Evolutionary conservation across 345 rosid genomes (phyloP).

Genomic region (Eucalyptus caleyi): DNA sequence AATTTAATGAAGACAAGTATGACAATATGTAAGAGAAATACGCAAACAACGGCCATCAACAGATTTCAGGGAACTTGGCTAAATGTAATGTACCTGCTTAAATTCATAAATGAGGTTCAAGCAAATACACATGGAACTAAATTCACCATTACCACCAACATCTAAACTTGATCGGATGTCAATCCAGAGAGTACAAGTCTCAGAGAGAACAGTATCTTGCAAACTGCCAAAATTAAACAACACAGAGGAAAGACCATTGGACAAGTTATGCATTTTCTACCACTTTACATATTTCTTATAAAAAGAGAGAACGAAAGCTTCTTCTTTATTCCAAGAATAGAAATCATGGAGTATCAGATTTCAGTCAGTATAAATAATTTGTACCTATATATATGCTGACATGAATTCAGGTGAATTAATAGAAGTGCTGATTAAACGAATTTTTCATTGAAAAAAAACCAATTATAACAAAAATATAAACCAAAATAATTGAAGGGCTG

Average conservation of each 20-base stretch:
- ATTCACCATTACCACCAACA: not conserved
- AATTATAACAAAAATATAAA: not conserved
- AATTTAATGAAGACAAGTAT: not conserved
- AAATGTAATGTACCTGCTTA: not conserved
- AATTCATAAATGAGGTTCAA: not conserved
- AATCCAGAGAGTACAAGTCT: not conserved
- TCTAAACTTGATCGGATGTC: not conserved
- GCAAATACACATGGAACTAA: not conserved
- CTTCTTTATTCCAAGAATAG: not conserved
- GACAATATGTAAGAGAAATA: not conserved
- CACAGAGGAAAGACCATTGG: not conserved
- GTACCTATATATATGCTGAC: not conserved
- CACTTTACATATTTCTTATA: not conserved
- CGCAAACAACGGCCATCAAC: not conserved
- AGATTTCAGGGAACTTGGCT: not conserved
- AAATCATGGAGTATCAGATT: not conserved
- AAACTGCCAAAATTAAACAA: not conserved
- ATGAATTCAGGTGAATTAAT: not conserved
- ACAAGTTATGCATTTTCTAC: not conserved
- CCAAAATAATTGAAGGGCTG: not conserved
- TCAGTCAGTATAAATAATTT: not conserved
- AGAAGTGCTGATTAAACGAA: not conserved
- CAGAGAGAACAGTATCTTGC: not conserved
- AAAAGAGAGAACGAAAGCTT: not conserved
- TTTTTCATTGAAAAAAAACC: not conserved